Base-by-base conservation (phyloP, 805 yeast species). In the Kazachstania psychrophila region DNA sequence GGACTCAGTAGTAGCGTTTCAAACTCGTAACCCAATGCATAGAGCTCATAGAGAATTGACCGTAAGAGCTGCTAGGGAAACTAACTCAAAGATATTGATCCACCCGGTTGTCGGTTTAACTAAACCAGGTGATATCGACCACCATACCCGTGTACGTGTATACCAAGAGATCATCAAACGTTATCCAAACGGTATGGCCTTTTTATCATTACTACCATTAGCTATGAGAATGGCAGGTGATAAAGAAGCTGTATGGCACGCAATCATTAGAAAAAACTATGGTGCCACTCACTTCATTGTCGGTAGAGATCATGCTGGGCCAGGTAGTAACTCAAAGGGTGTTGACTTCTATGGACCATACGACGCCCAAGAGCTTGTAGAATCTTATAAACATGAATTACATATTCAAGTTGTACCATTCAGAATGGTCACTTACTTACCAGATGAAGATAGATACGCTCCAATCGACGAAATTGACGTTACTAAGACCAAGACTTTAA, bases 211-310 rank as follows among this genome's bases (percentile, higher is more conserved):
- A 46, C 70, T 88, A 51, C 97, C 97, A 10, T 70, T 88, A 55
- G 97, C 97, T 27, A 88, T 88, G 97, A 79, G 97, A 72, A 88
- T 88, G 97, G 96, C 92, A 39, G 97, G 97, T 62, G 96, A 89
- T 62, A 77, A 95, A 61, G 97, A 88, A 66, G 97, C 97, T 16
- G 83, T 88, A 31, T 89, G 96, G 96, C 97, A 88, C 60, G 95
- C 96, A 13, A 80, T 89, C 54, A 88, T 88, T 60, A 82, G 97
- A 65, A 85, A 86, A 70, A 88, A 88, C 67, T 87, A 79, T 58
- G 97, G 97, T 57, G 95, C 95, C 38, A 82, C 95, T 36, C 96
- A 89, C 61, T 89, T 89, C 68, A 88, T 88, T 55, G 96, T 88
- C 33, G 97, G 97, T 43, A 81, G 97, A 70, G 96, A 88, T 63